Evolutionary conservation across 164 flowering plant genomes (phyloP), one percentile per base, ranked within the genome.

Genomic region (Chimonanthus salicifolius): DNA sequence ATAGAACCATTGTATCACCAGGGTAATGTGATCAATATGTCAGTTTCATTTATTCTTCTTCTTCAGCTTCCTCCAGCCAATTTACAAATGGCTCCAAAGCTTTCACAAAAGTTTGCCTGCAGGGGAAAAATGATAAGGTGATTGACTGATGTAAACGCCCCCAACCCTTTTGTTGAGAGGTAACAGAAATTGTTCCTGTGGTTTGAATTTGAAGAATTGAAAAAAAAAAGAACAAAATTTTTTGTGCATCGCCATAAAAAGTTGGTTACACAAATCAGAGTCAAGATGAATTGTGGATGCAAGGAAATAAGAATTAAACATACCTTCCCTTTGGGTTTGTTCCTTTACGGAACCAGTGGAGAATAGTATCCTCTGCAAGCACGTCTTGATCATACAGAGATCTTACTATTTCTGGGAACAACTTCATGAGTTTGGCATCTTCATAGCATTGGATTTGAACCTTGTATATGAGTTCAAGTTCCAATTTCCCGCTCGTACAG

Each of bases 1-100:
- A 33, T 33, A 33, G 33, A 33, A 33, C 33, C 1, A 33, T 33
- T 33, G 33, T 33, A 33, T 33, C 33, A 33, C 33, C 58, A 51
- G 58, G 7, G 58, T 2, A 13, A 13, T 7, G 58, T 51, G 10
- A 51, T 18, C 70, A 67, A n/a, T 43, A 44, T 58, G 4, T 64
- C 69, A 63, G 33, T 60, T 62, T 33, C 74, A n/a, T 51, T 82
- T 77, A 90, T 63, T 93, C 98, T 82, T 94, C 98, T 74, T 94
- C 98, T 71, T 94, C 98, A 8, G 98, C 98, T 84, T 94, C 97
- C 70, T 94, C 97, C 87, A 94, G 87, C 98, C 98, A 94, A 46
- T 87, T 90, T 77, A 92, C 98, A 80, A 94, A 92, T 5, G 98
- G 94, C 83, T 94, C 98, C 81, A 94, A 71, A 3, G 94, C 88